Percentiles rank a stretch among this genome's conserved stretches.
Evolutionary conservation across 2,329 filamentous ascomycete species (phyloP).

Genomic region (Stemphylium lycopersici): DNA sequence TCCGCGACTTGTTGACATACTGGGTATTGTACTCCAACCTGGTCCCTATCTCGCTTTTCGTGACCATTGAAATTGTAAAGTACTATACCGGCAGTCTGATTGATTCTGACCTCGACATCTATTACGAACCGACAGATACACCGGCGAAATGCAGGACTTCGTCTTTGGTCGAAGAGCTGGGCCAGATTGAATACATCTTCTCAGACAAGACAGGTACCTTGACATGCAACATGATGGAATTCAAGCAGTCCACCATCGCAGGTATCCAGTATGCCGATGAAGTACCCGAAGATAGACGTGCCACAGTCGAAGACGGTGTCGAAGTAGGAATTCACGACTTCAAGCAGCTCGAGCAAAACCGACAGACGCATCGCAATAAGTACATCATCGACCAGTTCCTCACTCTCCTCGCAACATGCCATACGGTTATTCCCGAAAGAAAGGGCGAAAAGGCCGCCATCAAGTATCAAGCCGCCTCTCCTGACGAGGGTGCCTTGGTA

Average conservation of each 20-base stretch:
- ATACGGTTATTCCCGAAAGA: conserved; percentile 95
- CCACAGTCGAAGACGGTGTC: conserved; percentile 76
- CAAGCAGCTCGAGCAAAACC: conserved; percentile 73
- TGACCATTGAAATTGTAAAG: conserved; percentile 96
- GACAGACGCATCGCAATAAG: conserved; percentile 64
- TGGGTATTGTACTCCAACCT: conserved; percentile 98
- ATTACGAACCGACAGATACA: conserved; percentile 93
- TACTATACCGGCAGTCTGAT: conserved; percentile 98
- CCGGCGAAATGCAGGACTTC: conserved; percentile 95
- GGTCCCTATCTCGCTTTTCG: conserved; percentile 96
- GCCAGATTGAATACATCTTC: conserved; percentile 98
- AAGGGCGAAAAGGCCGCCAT: conserved; percentile 81
- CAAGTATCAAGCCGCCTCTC: conserved; percentile 97
- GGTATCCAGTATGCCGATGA: conserved; percentile 94
- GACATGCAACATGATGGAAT: conserved; percentile 99
- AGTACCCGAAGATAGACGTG: conserved; percentile 86
- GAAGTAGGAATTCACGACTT: conserved; percentile 86
- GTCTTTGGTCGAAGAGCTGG: conserved; percentile 93
- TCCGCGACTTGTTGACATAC: conserved; percentile 94
- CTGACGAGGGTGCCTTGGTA: conserved; percentile 95
- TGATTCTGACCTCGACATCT: conserved; percentile 96
- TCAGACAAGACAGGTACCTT: conserved; percentile 97
- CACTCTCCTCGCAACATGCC: conserved; percentile 83
- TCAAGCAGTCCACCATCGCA: conserved; percentile 90
- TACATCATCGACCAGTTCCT: conserved; percentile 83